Evolutionary conservation across 345 rosid genomes (phyloP).

Genomic region (Ceriops tagal): DNA sequence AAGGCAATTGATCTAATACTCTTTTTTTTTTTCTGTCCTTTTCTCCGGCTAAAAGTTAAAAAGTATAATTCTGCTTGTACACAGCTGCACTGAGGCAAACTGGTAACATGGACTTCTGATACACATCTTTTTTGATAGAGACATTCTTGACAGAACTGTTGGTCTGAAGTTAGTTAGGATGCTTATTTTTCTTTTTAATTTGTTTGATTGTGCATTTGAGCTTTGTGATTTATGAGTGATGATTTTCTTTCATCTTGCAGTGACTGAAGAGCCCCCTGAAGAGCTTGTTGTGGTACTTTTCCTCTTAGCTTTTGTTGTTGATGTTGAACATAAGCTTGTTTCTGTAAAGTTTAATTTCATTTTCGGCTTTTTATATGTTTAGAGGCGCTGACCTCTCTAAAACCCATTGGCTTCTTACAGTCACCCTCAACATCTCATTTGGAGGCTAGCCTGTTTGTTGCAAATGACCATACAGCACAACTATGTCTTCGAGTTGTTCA

Average conservation of each 20-base stretch:
- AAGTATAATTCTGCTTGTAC: no score
- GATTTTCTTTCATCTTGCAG: constrained; percentile 47
- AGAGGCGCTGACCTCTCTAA: constrained; percentile 14
- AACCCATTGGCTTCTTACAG: constrained; percentile 35
- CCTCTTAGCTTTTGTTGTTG: neutral
- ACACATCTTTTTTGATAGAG: neutral
- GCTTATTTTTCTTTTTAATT: constrained; percentile 1
- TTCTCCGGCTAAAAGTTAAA: no score
- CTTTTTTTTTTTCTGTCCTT: neutral
- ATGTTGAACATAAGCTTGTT: neutral
- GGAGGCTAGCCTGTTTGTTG: constrained; percentile 89
- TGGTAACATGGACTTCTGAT: no score
- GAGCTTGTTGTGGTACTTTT: constrained; percentile 57
- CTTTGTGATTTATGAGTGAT: constrained; percentile 18
- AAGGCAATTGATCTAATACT: constrained; percentile 53
- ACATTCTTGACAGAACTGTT: neutral
- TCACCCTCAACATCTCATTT: constrained; percentile 87
- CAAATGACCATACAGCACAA: constrained; percentile 83
- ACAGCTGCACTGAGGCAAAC: no score
- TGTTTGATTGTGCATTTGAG: constrained; percentile 5
- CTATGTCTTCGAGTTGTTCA: constrained; percentile 89
- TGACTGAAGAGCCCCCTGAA: constrained; percentile 65
- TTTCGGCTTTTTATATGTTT: neutral
- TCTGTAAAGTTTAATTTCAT: neutral
- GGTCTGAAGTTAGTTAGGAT: neutral